These are phyloP conservation scores for Podosphaera xanthii DNA, from an alignment of 2,329 filamentous ascomycete genomes.

Conservation along the genomic window DNA sequence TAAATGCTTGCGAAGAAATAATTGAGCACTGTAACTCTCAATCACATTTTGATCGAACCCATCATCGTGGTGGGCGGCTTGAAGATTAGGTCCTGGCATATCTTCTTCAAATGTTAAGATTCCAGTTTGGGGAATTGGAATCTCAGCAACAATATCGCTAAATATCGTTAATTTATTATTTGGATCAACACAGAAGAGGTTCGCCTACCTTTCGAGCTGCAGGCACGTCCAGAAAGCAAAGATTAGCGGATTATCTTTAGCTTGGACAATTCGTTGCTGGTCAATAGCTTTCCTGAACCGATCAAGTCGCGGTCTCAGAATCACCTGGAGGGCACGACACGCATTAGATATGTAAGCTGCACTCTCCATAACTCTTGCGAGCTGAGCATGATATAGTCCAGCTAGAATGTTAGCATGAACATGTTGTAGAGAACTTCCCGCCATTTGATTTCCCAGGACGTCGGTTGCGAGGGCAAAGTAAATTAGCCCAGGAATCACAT, in stretches of 20 bases:
- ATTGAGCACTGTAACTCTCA: conserved; percentile 37
- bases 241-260: conserved; percentile 37
- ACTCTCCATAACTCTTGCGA: conserved; percentile 71
- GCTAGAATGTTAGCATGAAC: conserved; percentile 71
- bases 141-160: conserved; percentile 78
- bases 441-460: conserved; percentile 62
- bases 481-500: conserved; percentile 69
- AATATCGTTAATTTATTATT: not conserved
- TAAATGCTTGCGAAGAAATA: conserved; percentile 39
- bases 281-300: conserved; percentile 18
- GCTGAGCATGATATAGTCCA: conserved; percentile 70
- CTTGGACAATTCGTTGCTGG: conserved; percentile 3
- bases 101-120: conserved; percentile 37
- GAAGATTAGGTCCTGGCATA: conserved; percentile 42
- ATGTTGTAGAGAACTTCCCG: conserved; percentile 60
- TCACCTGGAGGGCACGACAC: conserved; percentile 37
- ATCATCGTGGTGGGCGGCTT: conserved; percentile 20
- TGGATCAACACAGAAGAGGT: not conserved
- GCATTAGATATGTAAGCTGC: conserved; percentile 37
- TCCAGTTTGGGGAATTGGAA: conserved; percentile 38
- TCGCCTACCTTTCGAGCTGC: conserved; percentile 58
- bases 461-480: conserved; percentile 76
- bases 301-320: conserved; percentile 40
- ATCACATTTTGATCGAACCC: conserved; percentile 26
- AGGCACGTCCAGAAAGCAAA: conserved; percentile 85